Base-by-base conservation (phyloP, 768 basidiomycete genomes). In the Filobasidium floriforme region DNA sequence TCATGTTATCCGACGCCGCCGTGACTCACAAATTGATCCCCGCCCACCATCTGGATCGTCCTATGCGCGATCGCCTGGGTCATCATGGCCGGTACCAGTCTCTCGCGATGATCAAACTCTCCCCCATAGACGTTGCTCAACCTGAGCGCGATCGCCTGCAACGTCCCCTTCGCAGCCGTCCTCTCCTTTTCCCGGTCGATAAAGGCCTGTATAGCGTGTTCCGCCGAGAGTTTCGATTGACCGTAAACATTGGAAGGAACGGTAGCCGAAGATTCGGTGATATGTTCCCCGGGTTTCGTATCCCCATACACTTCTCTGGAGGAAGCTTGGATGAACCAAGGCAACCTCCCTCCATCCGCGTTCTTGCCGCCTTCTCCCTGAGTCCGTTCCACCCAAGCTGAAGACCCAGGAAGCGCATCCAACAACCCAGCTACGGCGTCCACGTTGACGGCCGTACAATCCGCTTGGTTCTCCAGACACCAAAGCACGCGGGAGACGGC, bases 301-400 rank as follows among this genome's bases (percentile, higher is more conserved):
- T 66, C 65, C 9, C 72, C 71, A 59, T 72, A 73, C 7, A 77
- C 75, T 15, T 75, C 75, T 57, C 72, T 67, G n/a, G 68, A 67
- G 0, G 70, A 72, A 14, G 70, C 74, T 24, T 71, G 46, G 32
- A 78, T 63, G 24, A 76, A 63, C 76, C 76, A 78, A 12, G 75
- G 74, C 0, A 66, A 54, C 14, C 14, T 49, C 46, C 46, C 46
- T 2, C 18, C 22, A 15, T 10, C 19, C 22, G 24, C 52, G 11
- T 40, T 65, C 18, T 68, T 61, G 22, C 72, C 55, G 32, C 69
- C 61, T 7, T 60, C 51, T 4, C 19, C 46, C 19, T 19, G 4
- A 19, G n/a, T n/a, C n/a, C n/a, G n/a, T n/a, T 24, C 19, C 24
- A 12, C 4, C 29, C 62, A 49, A 37, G 32, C 3, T 3, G 32